Percentiles rank a stretch among this genome's conserved stretches.
Evolutionary conservation across 208 protist species (phyloP).

Genomic region (Tritrichomonas musculus): DNA sequence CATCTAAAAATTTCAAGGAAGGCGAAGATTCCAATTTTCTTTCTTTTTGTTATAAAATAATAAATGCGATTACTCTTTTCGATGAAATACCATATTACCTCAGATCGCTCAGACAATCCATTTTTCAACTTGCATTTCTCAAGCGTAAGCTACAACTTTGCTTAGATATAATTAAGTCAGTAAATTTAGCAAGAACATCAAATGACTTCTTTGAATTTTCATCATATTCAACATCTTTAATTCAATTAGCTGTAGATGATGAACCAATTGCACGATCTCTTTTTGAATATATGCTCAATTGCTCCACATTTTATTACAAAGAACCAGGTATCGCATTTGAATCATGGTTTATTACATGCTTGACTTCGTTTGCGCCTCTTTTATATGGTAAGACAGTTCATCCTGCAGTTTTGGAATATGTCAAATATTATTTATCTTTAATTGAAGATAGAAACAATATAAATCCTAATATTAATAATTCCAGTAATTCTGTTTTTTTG

Average conservation of each 20-base stretch:
- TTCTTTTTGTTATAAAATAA: no score
- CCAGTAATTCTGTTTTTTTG: no score
- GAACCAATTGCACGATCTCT: not conserved
- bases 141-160: not conserved
- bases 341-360: not conserved
- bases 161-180: not conserved
- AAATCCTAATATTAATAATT: not conserved
- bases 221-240: not conserved
- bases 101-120: not conserved
- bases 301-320: not conserved
- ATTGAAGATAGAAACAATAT: no score
- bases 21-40: no score
- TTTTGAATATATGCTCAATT: not conserved
- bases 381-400: not conserved
- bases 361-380: not conserved
- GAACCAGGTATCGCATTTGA: no score
- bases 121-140: not conserved
- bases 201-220: constrained; percentile 17
- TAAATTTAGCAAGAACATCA: not conserved
- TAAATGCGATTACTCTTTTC: no score
- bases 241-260: not conserved
- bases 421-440: no score
- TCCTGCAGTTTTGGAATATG: not conserved
- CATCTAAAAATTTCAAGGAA: no score
- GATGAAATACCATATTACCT: no score